phyloP scores from a whole-genome alignment of 2,329 filamentous ascomycete species.

The Lachnellula cervina region DNA sequence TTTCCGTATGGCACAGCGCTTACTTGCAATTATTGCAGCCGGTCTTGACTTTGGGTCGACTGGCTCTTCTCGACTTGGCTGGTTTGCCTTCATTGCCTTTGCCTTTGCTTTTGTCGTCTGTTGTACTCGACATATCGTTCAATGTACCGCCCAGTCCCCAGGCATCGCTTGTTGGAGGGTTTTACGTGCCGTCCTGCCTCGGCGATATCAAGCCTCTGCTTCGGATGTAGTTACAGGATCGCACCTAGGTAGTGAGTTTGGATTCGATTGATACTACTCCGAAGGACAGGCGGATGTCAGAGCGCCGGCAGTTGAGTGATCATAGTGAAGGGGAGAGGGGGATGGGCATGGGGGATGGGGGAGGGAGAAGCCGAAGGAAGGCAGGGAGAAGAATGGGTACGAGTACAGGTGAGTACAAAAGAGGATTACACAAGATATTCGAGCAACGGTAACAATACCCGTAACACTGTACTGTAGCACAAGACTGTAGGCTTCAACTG shows the following conservation, averaged over 20 bases:
- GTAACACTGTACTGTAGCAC: neutral
- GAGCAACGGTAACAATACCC: neutral
- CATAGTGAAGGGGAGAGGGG: neutral
- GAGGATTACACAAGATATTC: neutral
- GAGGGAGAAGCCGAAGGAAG: neutral
- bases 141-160: neutral
- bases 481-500: too few species aligned
- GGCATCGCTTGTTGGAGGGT: slow-evolving; percentile 5
- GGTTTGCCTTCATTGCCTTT: slow-evolving; percentile 3
- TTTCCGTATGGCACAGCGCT: slow-evolving; percentile 24
- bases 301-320: too few species aligned
- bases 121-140: slow-evolving; percentile 1
- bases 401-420: neutral
- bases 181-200: neutral
- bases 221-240: neutral
- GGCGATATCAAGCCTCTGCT: neutral
- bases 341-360: too few species aligned
- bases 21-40: slow-evolving; percentile 67
- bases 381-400: neutral
- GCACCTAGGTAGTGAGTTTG: neutral
- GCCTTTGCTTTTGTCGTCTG: slow-evolving; percentile 1
- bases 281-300: too few species aligned
- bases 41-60: slow-evolving; percentile 54
- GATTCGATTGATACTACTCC: too few species aligned
- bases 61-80: slow-evolving; percentile 23